Evolutionary conservation across 345 rosid genomes (phyloP).

Genomic region (Arabidopsis suecica): DNA sequence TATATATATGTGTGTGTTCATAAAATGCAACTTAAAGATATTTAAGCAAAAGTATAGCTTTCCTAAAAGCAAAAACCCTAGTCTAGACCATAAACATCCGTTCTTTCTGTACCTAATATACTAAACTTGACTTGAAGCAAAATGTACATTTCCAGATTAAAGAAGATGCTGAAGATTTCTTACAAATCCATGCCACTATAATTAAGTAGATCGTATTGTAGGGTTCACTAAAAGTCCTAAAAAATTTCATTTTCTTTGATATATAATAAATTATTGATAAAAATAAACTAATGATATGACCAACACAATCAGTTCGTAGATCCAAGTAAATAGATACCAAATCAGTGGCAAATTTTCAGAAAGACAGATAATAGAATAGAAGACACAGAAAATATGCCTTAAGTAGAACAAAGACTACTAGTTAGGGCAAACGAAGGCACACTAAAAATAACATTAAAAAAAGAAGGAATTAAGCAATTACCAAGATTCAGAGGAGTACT

Average conservation of each 20-base stretch:
- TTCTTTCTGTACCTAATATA: background rate
- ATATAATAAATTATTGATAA: background rate
- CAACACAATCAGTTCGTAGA: conserved; percentile 8
- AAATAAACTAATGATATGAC: background rate
- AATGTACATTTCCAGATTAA: background rate
- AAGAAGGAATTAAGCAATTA: conserved; percentile 19
- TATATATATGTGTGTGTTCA: too few relatives aligned
- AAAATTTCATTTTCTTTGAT: background rate
- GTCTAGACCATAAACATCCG: background rate
- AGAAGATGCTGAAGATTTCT: conserved; percentile 5
- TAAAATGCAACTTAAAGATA: background rate
- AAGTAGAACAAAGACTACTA: background rate
- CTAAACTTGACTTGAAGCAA: background rate
- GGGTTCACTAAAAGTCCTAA: conserved; percentile 30
- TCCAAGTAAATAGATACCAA: conserved; percentile 19
- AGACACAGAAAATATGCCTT: background rate
- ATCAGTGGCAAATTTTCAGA: background rate
- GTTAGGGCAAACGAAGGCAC: conserved; percentile 29
- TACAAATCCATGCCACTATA: background rate
- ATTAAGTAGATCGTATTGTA: conserved; percentile 6
- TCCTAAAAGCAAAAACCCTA: background rate
- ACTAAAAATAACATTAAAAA: background rate
- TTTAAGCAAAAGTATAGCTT: background rate
- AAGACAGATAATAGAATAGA: background rate
- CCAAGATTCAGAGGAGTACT: conserved; percentile 64